These are phyloP conservation scores for Trichomonas vaginalis DNA, from an alignment of 208 protist species.

Conservation along the genomic window DNA sequence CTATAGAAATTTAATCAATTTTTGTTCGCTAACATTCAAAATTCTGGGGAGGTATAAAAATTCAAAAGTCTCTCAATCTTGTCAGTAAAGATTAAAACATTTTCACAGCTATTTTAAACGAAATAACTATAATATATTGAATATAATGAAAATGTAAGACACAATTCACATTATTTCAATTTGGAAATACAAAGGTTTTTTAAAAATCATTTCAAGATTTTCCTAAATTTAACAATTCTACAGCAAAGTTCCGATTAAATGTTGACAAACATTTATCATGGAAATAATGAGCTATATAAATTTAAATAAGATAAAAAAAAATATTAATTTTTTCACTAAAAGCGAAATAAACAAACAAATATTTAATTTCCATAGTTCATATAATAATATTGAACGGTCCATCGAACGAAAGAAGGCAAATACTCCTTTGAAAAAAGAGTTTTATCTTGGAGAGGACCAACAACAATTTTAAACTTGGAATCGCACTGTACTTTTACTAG, in stretches of 20 bases:
- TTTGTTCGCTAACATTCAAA: neutral
- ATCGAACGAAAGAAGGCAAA: neutral
- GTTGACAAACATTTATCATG: no score
- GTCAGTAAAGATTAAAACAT: neutral
- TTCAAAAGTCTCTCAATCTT: neutral
- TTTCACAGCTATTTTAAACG: neutral
- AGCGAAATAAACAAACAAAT: no score
- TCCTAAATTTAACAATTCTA: no score
- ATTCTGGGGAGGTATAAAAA: neutral
- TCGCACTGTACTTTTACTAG: neutral
- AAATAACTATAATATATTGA: neutral
- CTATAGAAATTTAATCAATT: neutral
- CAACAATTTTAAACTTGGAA: neutral
- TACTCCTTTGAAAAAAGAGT: neutral
- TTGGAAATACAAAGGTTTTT: no score
- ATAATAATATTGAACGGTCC: neutral
- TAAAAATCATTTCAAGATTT: no score
- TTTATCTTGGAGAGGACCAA: neutral
- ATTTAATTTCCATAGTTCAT: no score
- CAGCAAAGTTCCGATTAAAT: no score
- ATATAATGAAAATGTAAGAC: neutral
- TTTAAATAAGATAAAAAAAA: no score
- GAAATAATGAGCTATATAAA: no score
- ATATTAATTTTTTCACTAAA: no score
- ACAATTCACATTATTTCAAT: no score